Conservation (phyloP, 805 yeast species). For the Yarrowia hollandica region DNA sequence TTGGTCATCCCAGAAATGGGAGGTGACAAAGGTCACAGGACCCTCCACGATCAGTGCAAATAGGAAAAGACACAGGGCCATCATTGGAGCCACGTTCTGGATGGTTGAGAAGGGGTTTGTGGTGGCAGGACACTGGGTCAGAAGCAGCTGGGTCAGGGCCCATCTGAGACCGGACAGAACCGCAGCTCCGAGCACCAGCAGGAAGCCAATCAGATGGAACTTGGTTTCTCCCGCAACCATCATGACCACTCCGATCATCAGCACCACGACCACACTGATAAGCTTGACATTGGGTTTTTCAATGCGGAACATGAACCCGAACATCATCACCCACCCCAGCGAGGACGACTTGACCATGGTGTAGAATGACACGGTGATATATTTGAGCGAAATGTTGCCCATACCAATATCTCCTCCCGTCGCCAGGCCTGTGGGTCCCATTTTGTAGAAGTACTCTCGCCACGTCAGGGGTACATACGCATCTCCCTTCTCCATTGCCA, state of each 20-base stretch:
- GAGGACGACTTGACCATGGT: constrained; percentile 92
- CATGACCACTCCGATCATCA: constrained; percentile 82
- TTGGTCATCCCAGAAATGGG: constrained; percentile 64
- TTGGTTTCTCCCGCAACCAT: constrained; percentile 62
- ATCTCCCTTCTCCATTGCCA: constrained; percentile 13
- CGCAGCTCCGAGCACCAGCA: constrained; percentile 74
- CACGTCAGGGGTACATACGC: constrained; percentile 33
- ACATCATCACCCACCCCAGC: constrained; percentile 81
- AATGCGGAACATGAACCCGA: constrained; percentile 78
- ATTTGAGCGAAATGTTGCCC: constrained; percentile 79
- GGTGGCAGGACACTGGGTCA: constrained; percentile 55
- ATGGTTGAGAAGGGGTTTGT: constrained; percentile 78
- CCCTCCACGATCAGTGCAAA: constrained; percentile 75
- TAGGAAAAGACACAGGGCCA: constrained; percentile 62
- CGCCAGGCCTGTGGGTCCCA: constrained; percentile 83
- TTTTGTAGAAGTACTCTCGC: constrained; percentile 47
- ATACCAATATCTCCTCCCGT: constrained; percentile 93
- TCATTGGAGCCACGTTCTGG: constrained; percentile 78
- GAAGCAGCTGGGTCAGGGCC: constrained; percentile 86
- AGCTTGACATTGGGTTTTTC: constrained; percentile 73
- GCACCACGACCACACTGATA: constrained; percentile 65
- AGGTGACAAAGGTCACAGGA: constrained; percentile 49
- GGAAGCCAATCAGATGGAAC: constrained; percentile 56
- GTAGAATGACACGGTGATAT: constrained; percentile 77
- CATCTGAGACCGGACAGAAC: constrained; percentile 88